Conservation (phyloP, 345 rosid genomes). For the Cardamine resedifolia region DNA sequence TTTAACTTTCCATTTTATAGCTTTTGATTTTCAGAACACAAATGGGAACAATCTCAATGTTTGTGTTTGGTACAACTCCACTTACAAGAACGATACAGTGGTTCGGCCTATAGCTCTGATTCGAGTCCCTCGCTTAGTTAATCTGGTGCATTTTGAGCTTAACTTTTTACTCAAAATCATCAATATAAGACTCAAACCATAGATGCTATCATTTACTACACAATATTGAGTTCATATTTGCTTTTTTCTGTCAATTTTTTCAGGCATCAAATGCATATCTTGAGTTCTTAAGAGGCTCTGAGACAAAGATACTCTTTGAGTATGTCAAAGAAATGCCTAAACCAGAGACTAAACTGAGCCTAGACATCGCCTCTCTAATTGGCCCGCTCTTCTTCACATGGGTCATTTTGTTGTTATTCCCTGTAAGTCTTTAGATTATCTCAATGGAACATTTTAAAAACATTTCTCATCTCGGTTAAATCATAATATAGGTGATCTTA, state of each 20-base stretch:
- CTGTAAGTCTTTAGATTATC: constrained; percentile 53
- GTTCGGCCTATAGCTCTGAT: constrained; percentile 39
- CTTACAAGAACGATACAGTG: constrained; percentile 48
- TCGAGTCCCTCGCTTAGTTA: constrained; percentile 74
- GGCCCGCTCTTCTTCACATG: constrained; percentile 80
- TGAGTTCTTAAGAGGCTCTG: constrained; percentile 55
- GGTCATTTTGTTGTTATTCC: constrained; percentile 62
- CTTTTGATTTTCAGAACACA: constrained; percentile 85
- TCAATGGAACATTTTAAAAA: not conserved
- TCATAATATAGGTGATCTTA: constrained; percentile 60
- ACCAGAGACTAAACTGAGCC: constrained; percentile 39
- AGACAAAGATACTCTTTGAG: constrained; percentile 58
- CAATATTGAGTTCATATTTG: not conserved
- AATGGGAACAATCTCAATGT: constrained; percentile 54
- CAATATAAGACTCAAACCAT: constrained; percentile 1
- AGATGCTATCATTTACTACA: not conserved
- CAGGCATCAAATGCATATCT: constrained; percentile 91
- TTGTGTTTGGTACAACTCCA: constrained; percentile 85
- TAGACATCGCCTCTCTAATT: constrained; percentile 72
- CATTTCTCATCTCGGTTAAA: constrained; percentile 7
- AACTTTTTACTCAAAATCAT: not conserved
- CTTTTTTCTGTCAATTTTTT: not conserved
- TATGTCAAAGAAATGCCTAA: constrained; percentile 89
- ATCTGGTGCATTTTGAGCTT: constrained; percentile 54
- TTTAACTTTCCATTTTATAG: constrained; percentile 42